Evolutionary conservation across 257 asterid genomes (phyloP).

Genomic region (Ballota nigra): DNA sequence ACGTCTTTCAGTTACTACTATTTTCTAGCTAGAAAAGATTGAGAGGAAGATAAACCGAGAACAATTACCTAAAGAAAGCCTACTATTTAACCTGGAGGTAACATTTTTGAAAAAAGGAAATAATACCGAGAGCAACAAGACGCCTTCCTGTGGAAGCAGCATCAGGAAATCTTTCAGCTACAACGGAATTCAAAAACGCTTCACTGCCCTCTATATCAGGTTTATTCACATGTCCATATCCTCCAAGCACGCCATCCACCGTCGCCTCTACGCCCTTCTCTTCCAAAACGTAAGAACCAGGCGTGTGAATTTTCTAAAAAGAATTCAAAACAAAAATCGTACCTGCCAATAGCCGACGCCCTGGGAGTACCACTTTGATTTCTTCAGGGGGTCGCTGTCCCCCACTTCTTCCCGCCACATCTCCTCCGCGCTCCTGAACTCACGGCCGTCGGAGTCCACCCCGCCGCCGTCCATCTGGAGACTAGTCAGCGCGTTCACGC

Average conservation of each 20-base stretch:
- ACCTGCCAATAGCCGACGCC: slow-evolving; percentile 94
- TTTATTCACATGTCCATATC: slow-evolving; percentile 73
- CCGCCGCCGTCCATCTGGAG: slow-evolving; percentile 58
- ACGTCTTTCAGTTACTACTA: neutral
- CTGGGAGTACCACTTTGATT: slow-evolving; percentile 70
- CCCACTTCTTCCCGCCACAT: slow-evolving; percentile 96
- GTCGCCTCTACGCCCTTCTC: slow-evolving; percentile 92
- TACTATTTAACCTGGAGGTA: neutral
- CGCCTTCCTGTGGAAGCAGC: slow-evolving; percentile 56
- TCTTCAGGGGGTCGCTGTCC: slow-evolving; percentile 56
- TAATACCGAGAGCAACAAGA: slow-evolving; percentile 82
- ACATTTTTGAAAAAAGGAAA: neutral
- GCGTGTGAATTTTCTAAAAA: neutral
- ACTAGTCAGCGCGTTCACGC: slow-evolving; percentile 14
- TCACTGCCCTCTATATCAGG: slow-evolving; percentile 79
- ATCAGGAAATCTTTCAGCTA: slow-evolving; percentile 64
- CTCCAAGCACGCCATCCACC: slow-evolving; percentile 95
- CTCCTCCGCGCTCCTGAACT: slow-evolving; percentile 66
- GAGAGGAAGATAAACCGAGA: neutral
- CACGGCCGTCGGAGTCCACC: slow-evolving; percentile 71
- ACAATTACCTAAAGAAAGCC: neutral
- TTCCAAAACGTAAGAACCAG: slow-evolving; percentile 14
- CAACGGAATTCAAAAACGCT: slow-evolving; percentile 59
- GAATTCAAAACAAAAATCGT: neutral
- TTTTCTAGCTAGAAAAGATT: neutral